A percentile compares a stretch with the other conserved stretches of the same genome.
These are phyloP conservation scores for Moesziomyces sp. DNA, from an alignment of 1,284 basidiomycete genomes.

Conservation along the genomic window DNA sequence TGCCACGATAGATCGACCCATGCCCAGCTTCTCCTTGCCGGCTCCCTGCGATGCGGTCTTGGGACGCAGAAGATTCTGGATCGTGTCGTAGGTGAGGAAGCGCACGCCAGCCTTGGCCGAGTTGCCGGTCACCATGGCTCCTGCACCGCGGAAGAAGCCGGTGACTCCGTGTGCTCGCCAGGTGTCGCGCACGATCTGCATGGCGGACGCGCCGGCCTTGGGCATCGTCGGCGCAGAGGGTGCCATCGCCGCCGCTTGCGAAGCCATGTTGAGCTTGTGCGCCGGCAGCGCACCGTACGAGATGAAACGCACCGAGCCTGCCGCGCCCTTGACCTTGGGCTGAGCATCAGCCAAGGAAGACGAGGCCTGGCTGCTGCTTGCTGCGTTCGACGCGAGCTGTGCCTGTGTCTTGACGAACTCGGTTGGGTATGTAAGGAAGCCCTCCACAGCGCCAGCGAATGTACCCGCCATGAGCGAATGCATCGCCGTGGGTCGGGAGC, in stretches of 20 bases:
- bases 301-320: constrained; percentile 55
- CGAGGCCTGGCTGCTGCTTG: constrained; percentile 8
- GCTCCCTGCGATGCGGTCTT: not conserved
- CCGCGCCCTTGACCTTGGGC: constrained; percentile 57
- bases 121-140: constrained; percentile 46
- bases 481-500: constrained; percentile 20
- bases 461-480: constrained; percentile 75
- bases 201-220: constrained; percentile 11
- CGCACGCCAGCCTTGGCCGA: constrained; percentile 79
- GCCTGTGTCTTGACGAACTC: constrained; percentile 82
- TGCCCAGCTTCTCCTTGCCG: constrained; percentile 11
- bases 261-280: constrained; percentile 30
- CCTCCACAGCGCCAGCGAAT: constrained; percentile 90
- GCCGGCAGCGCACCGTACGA: constrained; percentile 56
- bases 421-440: constrained; percentile 79
- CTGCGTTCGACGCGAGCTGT: constrained; percentile 68
- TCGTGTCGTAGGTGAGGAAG: constrained; percentile 91
- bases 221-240: not conserved
- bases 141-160: constrained; percentile 17
- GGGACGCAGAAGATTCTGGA: constrained; percentile 72
- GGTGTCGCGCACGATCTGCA: constrained; percentile 22
- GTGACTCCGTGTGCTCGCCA: constrained; percentile 10
- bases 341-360: not conserved
- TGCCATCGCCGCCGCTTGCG: not conserved
- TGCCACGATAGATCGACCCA: constrained; percentile 71